Base-by-base conservation (phyloP, 257 asterid species). In the Solanum virginianum region DNA sequence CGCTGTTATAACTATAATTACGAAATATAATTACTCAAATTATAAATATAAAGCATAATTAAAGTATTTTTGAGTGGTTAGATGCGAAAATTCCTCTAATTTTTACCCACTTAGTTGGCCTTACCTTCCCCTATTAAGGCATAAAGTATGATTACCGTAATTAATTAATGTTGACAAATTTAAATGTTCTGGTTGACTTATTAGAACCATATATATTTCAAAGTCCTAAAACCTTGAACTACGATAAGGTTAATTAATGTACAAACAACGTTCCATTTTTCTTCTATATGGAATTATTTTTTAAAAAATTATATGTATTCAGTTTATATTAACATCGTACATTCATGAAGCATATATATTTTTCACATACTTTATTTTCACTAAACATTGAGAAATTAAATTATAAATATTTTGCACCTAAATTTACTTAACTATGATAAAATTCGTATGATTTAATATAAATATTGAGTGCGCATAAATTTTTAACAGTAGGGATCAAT, bases 121-220 rank as follows among this genome's bases (percentile, higher is more conserved):
- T 45, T 49, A 8, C 22, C 43, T 49, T 75, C 59, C 81, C 81
- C 77, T 69, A 69, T 69, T 69, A 57, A 29, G 41, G 41, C 41
- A 41, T 45, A 74, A 45, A 74, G 59, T 13, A 47, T n/a, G 36
- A n/a, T 22, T 22, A 14, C 22, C 49, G n/a, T 43, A n/a, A 24
- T 4, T 75, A 75, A 47, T 24, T 72, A 45, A 72, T 45, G 82
- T 47, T 75, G 45, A 49, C 41, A 75, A 75, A 75, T 75, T 75
- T 75, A 13, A 45, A 15, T 24, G 1, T 24, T 75, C 41, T 36
- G 24, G 13, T 49, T 75, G 62, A 4, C 39, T n/a, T n/a, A 74
- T 47, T 74, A 47, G 4, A 12, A 22, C 56, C 36, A 32, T 4
- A 47, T 14, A 12, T 2, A 74, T 47, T 47, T 49, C 13, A 13